Conservation (phyloP, 352 stramenopile species). For the Phytophthora tentaculata region DNA sequence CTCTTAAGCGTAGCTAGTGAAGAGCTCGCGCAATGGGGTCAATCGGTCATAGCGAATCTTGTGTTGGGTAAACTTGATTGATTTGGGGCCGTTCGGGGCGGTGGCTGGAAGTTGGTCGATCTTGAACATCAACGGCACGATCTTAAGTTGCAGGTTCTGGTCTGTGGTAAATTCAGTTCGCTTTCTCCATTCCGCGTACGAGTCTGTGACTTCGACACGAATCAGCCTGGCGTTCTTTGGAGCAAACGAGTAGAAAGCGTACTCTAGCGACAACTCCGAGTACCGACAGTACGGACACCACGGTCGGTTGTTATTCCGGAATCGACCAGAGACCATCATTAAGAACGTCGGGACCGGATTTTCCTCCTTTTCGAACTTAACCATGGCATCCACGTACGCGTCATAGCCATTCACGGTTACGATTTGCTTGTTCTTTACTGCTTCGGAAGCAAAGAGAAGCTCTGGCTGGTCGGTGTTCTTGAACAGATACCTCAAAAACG, state of each 20-base stretch:
- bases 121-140: constrained; percentile 62
- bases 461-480: constrained; percentile 42
- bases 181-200: constrained; percentile 70
- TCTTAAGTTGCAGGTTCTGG: constrained; percentile 51
- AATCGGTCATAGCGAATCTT: constrained; percentile 63
- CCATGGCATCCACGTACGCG: constrained; percentile 40
- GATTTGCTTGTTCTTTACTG: constrained; percentile 42
- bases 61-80: constrained; percentile 48
- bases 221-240: constrained; percentile 60
- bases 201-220: constrained; percentile 67
- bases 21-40: constrained; percentile 46
- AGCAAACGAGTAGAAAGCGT: constrained; percentile 75
- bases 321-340: constrained; percentile 72
- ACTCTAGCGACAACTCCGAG: constrained; percentile 75
- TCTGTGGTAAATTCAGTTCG: constrained; percentile 66
- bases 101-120: constrained; percentile 27
- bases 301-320: constrained; percentile 70
- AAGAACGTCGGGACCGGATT: constrained; percentile 55
- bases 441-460: constrained; percentile 26
- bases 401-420: constrained; percentile 42
- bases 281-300: constrained; percentile 87
- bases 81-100: constrained; percentile 24
- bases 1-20: constrained; percentile 37
- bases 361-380: constrained; percentile 42
- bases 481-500: constrained; percentile 59